Conservation (phyloP, 129 eudicot genomes). For the Dittrichia graveolens region DNA sequence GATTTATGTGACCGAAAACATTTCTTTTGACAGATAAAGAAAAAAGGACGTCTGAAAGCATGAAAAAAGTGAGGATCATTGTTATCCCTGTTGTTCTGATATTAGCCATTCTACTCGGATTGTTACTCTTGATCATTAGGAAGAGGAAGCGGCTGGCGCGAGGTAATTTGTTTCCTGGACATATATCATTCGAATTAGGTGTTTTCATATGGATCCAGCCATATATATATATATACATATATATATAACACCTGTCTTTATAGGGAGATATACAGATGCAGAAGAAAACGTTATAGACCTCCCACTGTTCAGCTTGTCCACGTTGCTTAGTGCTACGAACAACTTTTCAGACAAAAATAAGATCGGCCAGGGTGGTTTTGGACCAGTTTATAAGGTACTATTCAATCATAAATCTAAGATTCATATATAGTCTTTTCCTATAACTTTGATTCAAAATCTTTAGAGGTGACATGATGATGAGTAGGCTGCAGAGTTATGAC, state of each 20-base stretch:
- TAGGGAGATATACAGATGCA: not conserved
- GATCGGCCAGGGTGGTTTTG: slow-evolving; percentile 28
- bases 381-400: slow-evolving; percentile 31
- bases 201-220: too few relatives aligned
- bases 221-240: too few relatives aligned
- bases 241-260: not conserved
- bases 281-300: slow-evolving; percentile 10
- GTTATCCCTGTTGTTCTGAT: not conserved
- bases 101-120: slow-evolving; percentile 4
- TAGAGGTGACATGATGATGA: too few relatives aligned
- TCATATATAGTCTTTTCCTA: too few relatives aligned
- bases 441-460: too few relatives aligned
- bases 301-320: slow-evolving; percentile 26
- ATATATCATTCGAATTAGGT: too few relatives aligned
- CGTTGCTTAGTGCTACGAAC: slow-evolving; percentile 23
- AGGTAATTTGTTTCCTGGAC: slow-evolving; percentile 1
- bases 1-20: too few relatives aligned
- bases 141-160: not conserved
- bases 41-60: slow-evolving; percentile 4
- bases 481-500: too few relatives aligned
- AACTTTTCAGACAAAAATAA: slow-evolving; percentile 21
- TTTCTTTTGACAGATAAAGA: not conserved
- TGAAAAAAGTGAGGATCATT: slow-evolving; percentile 23
- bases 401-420: not conserved
- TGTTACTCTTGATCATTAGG: not conserved